Evolutionary conservation across 257 asterid genomes (phyloP).

Genomic region (Orobanche coerulescens): DNA sequence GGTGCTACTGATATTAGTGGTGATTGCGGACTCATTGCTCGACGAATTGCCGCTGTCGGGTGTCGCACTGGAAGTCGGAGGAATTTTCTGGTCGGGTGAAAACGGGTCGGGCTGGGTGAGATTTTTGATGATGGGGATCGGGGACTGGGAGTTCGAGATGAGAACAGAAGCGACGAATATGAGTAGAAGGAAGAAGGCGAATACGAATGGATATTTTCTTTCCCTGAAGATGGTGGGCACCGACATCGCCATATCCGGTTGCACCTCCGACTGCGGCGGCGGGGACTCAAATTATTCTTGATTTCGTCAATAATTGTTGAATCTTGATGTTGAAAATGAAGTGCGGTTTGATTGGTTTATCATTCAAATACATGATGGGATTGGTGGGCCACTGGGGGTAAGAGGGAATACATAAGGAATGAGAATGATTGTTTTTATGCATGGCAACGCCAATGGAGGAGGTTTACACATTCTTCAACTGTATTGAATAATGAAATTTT

Average conservation of each 20-base stretch:
- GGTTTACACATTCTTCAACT: not conserved
- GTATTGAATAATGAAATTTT: too few relatives aligned
- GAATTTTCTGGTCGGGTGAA: not conserved
- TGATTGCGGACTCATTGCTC: slow-evolving; percentile 3
- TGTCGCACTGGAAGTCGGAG: not conserved
- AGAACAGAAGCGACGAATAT: slow-evolving; percentile 50
- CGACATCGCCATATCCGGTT: slow-evolving; percentile 37
- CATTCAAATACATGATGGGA: not conserved
- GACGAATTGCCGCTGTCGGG: slow-evolving; percentile 15
- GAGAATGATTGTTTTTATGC: not conserved
- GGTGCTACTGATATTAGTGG: slow-evolving; percentile 4
- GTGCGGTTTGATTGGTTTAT: not conserved
- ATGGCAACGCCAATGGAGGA: not conserved
- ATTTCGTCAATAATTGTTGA: not conserved
- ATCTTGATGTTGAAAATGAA: not conserved
- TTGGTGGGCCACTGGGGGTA: not conserved
- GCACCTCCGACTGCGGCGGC: not conserved
- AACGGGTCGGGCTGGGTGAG: slow-evolving; percentile 19
- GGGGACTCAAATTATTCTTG: not conserved
- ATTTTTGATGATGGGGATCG: slow-evolving; percentile 34
- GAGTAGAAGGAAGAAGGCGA: slow-evolving; percentile 56
- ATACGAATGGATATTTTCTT: slow-evolving; percentile 62
- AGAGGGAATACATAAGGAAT: not conserved
- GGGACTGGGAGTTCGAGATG: slow-evolving; percentile 56
- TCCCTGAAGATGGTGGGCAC: slow-evolving; percentile 53